Conservation (phyloP, 2,329 filamentous ascomycete species). For the Aspergillus pseudotamarii region DNA sequence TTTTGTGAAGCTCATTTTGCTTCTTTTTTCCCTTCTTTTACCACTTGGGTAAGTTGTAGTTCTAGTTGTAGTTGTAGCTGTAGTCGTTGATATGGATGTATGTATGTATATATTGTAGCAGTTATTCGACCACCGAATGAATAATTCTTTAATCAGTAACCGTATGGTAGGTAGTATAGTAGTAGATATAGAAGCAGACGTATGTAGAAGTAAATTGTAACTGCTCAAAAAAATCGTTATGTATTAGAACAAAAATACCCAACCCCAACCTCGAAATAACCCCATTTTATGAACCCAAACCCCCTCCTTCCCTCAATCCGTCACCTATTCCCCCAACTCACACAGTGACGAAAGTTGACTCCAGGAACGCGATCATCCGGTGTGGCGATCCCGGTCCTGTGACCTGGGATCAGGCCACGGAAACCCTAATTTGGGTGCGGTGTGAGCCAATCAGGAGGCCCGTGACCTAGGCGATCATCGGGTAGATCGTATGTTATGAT, state of each 20-base stretch:
- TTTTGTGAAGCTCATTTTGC: constrained; percentile 4
- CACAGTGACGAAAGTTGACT: neutral
- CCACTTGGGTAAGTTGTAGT: neutral
- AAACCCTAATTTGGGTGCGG: neutral
- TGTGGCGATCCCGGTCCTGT: constrained; percentile 5
- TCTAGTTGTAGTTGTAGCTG: neutral
- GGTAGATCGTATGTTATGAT: neutral
- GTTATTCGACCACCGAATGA: neutral
- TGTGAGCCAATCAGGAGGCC: neutral
- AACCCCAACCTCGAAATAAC: too few species aligned
- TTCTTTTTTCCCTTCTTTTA: neutral
- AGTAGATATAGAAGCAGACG: neutral
- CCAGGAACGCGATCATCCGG: neutral
- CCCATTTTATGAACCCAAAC: neutral
- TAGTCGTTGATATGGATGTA: too few species aligned
- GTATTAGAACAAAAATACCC: too few species aligned
- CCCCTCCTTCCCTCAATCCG: too few species aligned
- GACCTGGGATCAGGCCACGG: constrained; percentile 1
- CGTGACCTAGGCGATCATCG: neutral
- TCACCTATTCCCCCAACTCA: too few species aligned
- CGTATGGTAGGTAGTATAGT: neutral
- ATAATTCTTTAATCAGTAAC: neutral
- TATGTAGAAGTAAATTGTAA: neutral
- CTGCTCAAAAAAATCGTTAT: too few species aligned
- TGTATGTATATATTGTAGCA: neutral